Conservation (phyloP, 164 flowering plant genomes). For the Vitis vinifera region ASM3070453v1 NC_081817.1:27826001-27826500, state of each 20-base stretch:
- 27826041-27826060: not conserved
- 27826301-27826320: conserved; percentile 24
- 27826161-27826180: conserved; percentile 54
- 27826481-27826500: conserved; percentile 80
- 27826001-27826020: too few species aligned
- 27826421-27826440: not conserved
- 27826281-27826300: conserved; percentile 24
- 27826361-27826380: conserved; percentile 67
- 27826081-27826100: conserved; percentile 1
- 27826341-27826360: conserved; percentile 57
- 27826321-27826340: conserved; percentile 38
- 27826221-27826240: conserved; percentile 34
- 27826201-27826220: conserved; percentile 41
- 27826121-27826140: conserved; percentile 39
- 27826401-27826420: not conserved
- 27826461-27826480: conserved; percentile 99
- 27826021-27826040: too few species aligned
- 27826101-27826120: conserved; percentile 28
- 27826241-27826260: conserved; percentile 29
- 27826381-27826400: not conserved
- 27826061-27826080: not conserved
- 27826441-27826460: conserved; percentile 48
- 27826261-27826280: conserved; percentile 20
- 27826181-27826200: conserved; percentile 51
- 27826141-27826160: conserved; percentile 33